phyloP scores from a whole-genome alignment of 2,329 filamentous ascomycete genomes.

The Lomentospora prolificans region DNA sequence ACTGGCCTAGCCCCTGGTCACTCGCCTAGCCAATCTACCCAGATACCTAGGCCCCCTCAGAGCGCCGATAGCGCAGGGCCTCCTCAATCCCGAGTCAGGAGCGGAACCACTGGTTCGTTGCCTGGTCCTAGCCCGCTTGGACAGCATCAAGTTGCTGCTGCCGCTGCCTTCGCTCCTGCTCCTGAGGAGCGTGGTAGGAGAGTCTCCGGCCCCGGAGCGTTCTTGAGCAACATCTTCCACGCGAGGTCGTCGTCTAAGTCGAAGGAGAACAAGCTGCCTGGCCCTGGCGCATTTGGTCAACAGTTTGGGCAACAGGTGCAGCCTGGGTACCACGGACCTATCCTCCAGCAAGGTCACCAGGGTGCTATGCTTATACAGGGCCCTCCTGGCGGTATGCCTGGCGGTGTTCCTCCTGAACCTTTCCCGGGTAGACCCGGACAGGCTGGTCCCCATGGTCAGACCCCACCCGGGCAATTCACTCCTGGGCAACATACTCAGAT shows the following conservation, averaged over 20 bases:
- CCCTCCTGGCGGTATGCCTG: background rate
- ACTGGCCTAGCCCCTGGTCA: background rate
- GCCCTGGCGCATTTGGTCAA: background rate
- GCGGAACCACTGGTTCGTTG: conserved; percentile 14
- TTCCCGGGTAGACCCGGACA: background rate
- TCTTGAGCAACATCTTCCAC: conserved; percentile 16
- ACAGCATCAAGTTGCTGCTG: conserved; percentile 4
- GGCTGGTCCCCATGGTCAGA: background rate
- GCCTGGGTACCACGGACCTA: background rate
- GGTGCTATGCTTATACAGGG: background rate
- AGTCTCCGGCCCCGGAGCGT: conserved; percentile 14
- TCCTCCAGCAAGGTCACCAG: background rate
- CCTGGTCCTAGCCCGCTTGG: conserved; percentile 6
- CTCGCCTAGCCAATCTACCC: background rate
- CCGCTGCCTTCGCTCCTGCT: too few species aligned
- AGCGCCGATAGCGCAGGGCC: background rate
- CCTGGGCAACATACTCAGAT: background rate
- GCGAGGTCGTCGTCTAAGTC: conserved; percentile 14
- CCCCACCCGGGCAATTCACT: background rate
- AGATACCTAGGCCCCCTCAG: background rate
- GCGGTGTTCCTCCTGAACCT: background rate
- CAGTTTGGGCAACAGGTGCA: background rate
- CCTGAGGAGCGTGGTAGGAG: conserved; percentile 16
- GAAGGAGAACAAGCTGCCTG: conserved; percentile 9
- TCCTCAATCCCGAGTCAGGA: conserved; percentile 11